phyloP scores from a whole-genome alignment of 169 alveolate genomes.

The Plasmodium berghei region DNA sequence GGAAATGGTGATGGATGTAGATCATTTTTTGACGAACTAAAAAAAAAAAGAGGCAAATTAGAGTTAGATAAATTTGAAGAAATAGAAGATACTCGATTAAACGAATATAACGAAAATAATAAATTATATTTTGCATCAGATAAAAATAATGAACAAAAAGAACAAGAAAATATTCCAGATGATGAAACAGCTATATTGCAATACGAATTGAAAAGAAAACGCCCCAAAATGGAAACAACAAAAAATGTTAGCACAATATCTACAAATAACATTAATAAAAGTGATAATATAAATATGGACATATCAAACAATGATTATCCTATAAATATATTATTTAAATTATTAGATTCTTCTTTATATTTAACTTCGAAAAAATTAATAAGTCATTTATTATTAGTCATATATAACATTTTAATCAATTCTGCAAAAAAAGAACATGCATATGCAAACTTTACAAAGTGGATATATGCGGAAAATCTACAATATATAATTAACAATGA shows the following conservation, averaged over 20 bases:
- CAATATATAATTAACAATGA: constrained; percentile 22
- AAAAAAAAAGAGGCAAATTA: not conserved
- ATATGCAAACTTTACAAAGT: constrained; percentile 58
- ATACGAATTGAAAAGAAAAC: constrained; percentile 65
- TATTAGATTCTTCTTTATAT: constrained; percentile 81
- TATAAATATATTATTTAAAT: constrained; percentile 80
- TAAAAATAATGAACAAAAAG: not conserved
- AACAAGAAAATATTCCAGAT: constrained; percentile 26
- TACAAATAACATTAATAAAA: not conserved
- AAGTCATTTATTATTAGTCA: constrained; percentile 83
- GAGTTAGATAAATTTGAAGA: not conserved
- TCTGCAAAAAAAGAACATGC: constrained; percentile 32
- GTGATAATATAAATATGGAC: not conserved
- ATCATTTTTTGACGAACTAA: not conserved
- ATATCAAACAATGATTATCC: constrained; percentile 71
- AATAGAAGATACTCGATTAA: not conserved
- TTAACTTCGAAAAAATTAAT: constrained; percentile 84
- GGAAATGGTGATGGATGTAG: not conserved
- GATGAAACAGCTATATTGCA: constrained; percentile 71
- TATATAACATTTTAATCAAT: constrained; percentile 76
- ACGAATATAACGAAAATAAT: not conserved
- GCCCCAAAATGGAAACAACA: constrained; percentile 56
- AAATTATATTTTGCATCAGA: not conserved
- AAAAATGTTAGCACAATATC: not conserved
- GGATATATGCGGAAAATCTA: constrained; percentile 69